phyloP scores from a whole-genome alignment of 2,329 filamentous ascomycete species.

The Pseudogymnoascus sp. region DNA sequence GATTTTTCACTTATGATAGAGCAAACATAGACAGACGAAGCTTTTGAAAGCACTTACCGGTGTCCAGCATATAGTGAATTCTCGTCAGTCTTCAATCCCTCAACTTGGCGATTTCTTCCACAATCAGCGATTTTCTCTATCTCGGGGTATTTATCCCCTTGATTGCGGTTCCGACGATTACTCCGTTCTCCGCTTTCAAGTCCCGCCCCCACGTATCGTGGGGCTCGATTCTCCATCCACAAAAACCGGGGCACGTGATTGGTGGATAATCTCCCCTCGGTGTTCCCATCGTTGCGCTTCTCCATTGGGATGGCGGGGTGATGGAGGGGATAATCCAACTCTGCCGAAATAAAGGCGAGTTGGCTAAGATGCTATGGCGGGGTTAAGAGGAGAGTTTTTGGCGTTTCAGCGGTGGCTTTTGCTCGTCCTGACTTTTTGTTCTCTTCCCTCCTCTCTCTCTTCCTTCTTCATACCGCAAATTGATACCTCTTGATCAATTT shows the following conservation, averaged over 20 bases:
- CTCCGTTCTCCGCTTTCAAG: neutral
- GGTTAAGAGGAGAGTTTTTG: neutral
- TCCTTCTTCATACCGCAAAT: neutral
- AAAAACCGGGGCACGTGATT: neutral
- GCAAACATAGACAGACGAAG: neutral
- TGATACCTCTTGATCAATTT: neutral
- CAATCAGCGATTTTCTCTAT: neutral
- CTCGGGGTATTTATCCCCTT: neutral
- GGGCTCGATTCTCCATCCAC: neutral
- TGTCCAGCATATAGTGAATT: neutral
- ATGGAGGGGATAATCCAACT: neutral
- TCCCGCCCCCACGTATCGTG: neutral
- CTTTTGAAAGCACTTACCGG: neutral
- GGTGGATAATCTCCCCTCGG: neutral
- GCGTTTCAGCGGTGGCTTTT: neutral
- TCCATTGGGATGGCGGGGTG: slow-evolving; percentile 1
- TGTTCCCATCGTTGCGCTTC: neutral
- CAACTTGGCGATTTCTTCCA: neutral
- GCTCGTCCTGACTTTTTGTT: neutral
- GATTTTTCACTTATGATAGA: neutral
- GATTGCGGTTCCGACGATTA: too few species aligned
- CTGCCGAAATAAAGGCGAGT: neutral
- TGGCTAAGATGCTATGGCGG: neutral
- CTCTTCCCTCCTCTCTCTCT: neutral
- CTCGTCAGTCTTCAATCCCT: neutral